Base-by-base conservation (phyloP, 495 filamentous ascomycete genomes). In the Glonium stellatum region DNA sequence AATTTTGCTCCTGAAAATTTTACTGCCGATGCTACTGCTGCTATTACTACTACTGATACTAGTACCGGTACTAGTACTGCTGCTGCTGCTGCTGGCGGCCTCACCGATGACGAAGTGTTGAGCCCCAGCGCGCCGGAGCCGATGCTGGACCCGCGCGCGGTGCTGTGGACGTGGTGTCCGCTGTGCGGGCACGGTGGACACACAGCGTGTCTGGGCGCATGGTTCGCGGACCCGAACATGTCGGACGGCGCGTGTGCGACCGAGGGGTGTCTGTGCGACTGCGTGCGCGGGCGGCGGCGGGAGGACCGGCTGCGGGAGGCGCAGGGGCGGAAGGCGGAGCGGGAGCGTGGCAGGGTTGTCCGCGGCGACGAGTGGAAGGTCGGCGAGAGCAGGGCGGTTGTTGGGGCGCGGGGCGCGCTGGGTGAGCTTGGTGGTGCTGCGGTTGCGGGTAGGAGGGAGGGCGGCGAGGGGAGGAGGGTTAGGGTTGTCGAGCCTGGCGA, bases 131-230 rank as follows among this genome's bases (percentile, higher is more conserved):
- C 47, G 1, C 65, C 65, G 39, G 49, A 62, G 36, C 5, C 34
- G 31, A 54, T 37, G 21, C 19, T 35, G n/a, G 44, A 39, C 0
- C 56, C 60, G 12, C 62, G 18, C 22, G 52, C 65, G 46, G 61
- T 42, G 23, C 50, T 76, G 22, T 66, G 70, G 64, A 59, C 68
- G 5, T 64, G 64, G 36, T 76, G 73, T 67, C 57, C 66, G 37
- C 56, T 68, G 11, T 76, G 73, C 63, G 66, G 65, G 13, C 73
- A 76, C 50, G 61, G 60, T 44, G 68, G 63, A 10, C 73, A 76
- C 54, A 59, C 65, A 0, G 58, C 66, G 12, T 76, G 73, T 50
- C 55, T 71, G 4, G 49, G 49, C 10, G 59, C 64, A 13, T 74
- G 72, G 73, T 69, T 71, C 39, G 57, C 55, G 34, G 52, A 64